Evolutionary conservation across 805 yeast species (phyloP).

Genomic region (Priceomyces carsonii): DNA sequence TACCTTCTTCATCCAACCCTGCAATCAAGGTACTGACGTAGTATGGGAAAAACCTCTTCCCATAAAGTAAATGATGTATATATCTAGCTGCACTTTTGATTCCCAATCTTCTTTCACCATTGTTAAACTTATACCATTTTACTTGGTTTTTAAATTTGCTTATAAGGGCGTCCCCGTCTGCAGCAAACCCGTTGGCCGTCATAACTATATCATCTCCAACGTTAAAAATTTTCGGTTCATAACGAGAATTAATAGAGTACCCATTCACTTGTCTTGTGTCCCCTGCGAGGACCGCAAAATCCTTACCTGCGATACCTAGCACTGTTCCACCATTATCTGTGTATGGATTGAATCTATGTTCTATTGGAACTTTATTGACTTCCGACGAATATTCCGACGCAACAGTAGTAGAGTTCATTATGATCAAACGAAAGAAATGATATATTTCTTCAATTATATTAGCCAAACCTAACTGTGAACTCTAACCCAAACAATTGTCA

Average conservation of each 20-base stretch:
- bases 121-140: conserved; percentile 92
- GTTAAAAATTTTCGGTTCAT: conserved; percentile 84
- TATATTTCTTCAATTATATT: too few relatives aligned
- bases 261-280: conserved; percentile 98
- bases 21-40: conserved; percentile 94
- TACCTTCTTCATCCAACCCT: conserved; percentile 88
- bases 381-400: conserved; percentile 70
- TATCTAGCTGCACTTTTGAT: conserved; percentile 82
- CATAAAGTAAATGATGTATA: conserved; percentile 85
- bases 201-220: conserved; percentile 86
- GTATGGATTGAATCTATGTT: conserved; percentile 91
- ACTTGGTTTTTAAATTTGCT: conserved; percentile 67
- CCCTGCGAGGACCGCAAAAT: conserved; percentile 95
- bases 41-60: conserved; percentile 94
- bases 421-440: too few relatives aligned
- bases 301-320: conserved; percentile 96
- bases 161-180: conserved; percentile 87
- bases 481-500: too few relatives aligned
- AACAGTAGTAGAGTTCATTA: conserved; percentile 42
- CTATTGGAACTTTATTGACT: conserved; percentile 63
- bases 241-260: conserved; percentile 88
- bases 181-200: conserved; percentile 95
- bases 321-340: conserved; percentile 97
- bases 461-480: too few relatives aligned
- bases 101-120: conserved; percentile 66